Evolutionary conservation across 169 alveolate genomes (phyloP).

Genomic region (Cryptosporidium bovis): DNA sequence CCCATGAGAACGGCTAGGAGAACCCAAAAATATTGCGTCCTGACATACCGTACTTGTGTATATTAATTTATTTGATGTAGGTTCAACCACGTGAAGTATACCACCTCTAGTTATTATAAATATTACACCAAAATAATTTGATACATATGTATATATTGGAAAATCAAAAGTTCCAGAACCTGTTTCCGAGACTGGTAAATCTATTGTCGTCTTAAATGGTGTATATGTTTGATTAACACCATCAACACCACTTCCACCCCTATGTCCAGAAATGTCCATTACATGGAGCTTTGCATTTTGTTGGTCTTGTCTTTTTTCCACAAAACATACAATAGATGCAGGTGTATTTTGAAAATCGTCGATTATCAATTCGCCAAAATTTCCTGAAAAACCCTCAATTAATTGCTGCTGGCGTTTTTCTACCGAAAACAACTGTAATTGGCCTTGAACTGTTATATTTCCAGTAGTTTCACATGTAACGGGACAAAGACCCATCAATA

Average conservation of each 20-base stretch:
- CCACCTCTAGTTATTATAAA: conserved; percentile 86
- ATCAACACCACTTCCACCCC: conserved; percentile 64
- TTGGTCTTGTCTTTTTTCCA: conserved; percentile 93
- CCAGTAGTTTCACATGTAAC: conserved; percentile 83
- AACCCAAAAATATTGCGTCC: conserved; percentile 62
- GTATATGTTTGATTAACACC: conserved; percentile 43
- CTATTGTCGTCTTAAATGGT: conserved; percentile 79
- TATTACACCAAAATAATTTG: conserved; percentile 75
- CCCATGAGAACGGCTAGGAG: conserved; percentile 72
- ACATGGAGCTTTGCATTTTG: conserved; percentile 89
- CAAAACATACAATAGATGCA: conserved; percentile 88
- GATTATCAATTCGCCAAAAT: conserved; percentile 90
- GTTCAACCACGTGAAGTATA: conserved; percentile 81
- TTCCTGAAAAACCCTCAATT: conserved; percentile 95
- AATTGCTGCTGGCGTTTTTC: conserved; percentile 93
- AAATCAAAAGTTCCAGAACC: conserved; percentile 82
- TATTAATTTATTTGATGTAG: conserved; percentile 49
- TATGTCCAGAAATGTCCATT: conserved; percentile 90
- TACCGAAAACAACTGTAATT: conserved; percentile 92
- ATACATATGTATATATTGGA: conserved; percentile 68
- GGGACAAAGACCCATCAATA: conserved; percentile 92
- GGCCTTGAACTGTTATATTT: conserved; percentile 91
- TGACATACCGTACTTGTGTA: conserved; percentile 34
- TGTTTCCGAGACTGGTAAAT: conserved; percentile 76
- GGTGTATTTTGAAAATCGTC: conserved; percentile 82